Percentiles rank a stretch among this genome's conserved stretches.
phyloP scores from a whole-genome alignment of 2,329 filamentous ascomycete genomes.

The Sporothrix protearum region DNA sequence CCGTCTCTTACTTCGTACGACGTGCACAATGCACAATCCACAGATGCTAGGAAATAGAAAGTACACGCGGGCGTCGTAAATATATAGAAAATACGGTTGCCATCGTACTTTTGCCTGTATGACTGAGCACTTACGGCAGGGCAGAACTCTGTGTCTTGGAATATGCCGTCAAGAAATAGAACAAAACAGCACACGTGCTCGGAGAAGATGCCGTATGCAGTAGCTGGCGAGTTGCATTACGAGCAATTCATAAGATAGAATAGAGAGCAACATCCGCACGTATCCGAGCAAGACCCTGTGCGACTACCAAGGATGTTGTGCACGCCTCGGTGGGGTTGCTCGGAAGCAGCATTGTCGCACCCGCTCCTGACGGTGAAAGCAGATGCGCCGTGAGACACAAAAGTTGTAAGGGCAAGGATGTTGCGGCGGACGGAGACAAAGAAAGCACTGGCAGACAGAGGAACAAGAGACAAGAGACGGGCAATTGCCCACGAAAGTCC shows the following conservation, averaged over 20 bases:
- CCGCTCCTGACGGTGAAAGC: constrained; percentile 4
- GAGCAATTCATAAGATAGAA: neutral
- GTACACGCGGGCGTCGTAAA: no score
- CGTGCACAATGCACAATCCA: neutral
- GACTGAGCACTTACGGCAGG: neutral
- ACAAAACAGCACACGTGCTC: neutral
- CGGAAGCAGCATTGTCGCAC: constrained; percentile 9
- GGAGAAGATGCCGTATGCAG: neutral
- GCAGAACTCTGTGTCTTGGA: neutral
- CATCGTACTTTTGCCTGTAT: neutral
- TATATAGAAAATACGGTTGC: neutral
- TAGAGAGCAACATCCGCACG: neutral
- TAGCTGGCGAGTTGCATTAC: neutral
- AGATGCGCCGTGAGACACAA: neutral
- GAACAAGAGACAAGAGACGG: neutral
- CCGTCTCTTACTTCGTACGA: neutral
- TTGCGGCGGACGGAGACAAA: neutral
- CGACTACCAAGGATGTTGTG: neutral
- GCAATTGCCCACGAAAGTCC: neutral
- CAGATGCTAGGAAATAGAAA: neutral
- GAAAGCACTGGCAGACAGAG: neutral
- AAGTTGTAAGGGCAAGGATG: neutral
- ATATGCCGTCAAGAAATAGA: neutral
- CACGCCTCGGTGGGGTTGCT: neutral
- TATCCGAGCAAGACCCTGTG: neutral